Percentiles rank a stretch among this genome's conserved stretches.
phyloP scores from a whole-genome alignment of 2,329 filamentous ascomycete genomes.

The Elsinoe batatas region DNA sequence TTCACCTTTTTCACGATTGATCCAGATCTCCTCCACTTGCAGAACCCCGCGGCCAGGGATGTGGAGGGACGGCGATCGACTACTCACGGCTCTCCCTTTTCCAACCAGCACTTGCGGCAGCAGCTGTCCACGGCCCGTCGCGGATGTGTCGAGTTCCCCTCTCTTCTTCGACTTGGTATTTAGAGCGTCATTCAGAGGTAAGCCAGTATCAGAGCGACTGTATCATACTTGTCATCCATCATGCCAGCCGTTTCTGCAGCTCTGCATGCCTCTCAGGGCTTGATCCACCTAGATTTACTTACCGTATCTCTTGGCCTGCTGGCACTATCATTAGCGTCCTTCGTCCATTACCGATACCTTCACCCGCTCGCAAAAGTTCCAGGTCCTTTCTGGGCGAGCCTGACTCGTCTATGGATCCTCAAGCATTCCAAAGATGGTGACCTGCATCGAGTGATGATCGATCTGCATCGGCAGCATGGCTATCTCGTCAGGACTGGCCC shows the following conservation, averaged over 20 bases:
- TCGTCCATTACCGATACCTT: conserved; percentile 21
- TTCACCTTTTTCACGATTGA: not conserved
- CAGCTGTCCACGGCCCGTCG: not conserved
- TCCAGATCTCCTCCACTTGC: not conserved
- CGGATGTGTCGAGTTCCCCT: not conserved
- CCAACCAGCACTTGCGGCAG: no score
- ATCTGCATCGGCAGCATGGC: conserved; percentile 24
- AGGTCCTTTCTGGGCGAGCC: conserved; percentile 21
- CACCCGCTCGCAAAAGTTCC: conserved; percentile 22
- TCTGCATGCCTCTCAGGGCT: conserved; percentile 5
- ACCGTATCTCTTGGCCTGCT: conserved; percentile 9
- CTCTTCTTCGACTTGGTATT: not conserved
- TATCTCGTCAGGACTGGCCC: conserved; percentile 25
- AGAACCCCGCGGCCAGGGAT: not conserved
- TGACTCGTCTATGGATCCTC: conserved; percentile 24
- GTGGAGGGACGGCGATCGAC: not conserved
- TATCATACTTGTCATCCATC: not conserved
- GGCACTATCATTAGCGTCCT: conserved; percentile 15
- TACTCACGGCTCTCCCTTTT: no score
- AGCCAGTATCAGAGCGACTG: not conserved
- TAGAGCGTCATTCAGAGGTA: not conserved
- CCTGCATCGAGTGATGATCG: conserved; percentile 23
- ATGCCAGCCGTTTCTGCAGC: conserved; percentile 5
- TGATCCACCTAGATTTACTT: not conserved
- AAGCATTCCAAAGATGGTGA: conserved; percentile 26